Base-by-base conservation (phyloP, 23 red algal genomes). In the Porphyridium purpureum region DNA sequence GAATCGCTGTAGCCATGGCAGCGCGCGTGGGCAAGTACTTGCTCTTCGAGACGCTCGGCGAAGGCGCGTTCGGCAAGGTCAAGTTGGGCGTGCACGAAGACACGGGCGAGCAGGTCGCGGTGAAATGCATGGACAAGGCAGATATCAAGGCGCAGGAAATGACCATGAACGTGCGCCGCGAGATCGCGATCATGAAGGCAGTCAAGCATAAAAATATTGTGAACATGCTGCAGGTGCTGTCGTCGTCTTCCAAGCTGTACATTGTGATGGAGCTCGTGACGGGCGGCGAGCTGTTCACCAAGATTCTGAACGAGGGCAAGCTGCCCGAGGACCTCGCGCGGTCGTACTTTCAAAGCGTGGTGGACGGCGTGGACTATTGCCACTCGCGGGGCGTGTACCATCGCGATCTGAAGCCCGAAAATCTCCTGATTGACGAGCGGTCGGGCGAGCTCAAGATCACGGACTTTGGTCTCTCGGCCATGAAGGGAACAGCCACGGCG, bases 391-490 rank as follows among this genome's bases (percentile, higher is more conserved):
- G 74, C 7, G 70, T 94, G 22, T 66, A 60, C 33, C 88, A 94
- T 66, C 76, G 76, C 31, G 88, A 94, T 66, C 60, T 94, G 27
- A 94, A 94, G 55, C 80, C 80, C 17, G 88, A 76, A 27, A 94
- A 94, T 50, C 54, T 94, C 30, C 54, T 94, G 29, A 44, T 83
- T 11, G 73, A 67, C 55, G 74, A 81, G 61, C 31, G 20, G 35
- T 61, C 70, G 19, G 88, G 88, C 21, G 70, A 80, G 48, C 66
- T 94, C 27, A 72, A 73, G 48, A 94, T 94, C 47, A 75, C 72
- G 4, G 88, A 94, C 30, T 94, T 94, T 66, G 88, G 88, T 20
- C 81, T 94, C 40, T 72, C 66, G 7, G 70, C 73, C n/a, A 92
- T 92, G 64, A 77, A 92, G 27, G n/a, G 36, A 44, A 17, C 38